Base-by-base conservation (phyloP, 495 filamentous ascomycete species). In the Tuber calosporum region DNA sequence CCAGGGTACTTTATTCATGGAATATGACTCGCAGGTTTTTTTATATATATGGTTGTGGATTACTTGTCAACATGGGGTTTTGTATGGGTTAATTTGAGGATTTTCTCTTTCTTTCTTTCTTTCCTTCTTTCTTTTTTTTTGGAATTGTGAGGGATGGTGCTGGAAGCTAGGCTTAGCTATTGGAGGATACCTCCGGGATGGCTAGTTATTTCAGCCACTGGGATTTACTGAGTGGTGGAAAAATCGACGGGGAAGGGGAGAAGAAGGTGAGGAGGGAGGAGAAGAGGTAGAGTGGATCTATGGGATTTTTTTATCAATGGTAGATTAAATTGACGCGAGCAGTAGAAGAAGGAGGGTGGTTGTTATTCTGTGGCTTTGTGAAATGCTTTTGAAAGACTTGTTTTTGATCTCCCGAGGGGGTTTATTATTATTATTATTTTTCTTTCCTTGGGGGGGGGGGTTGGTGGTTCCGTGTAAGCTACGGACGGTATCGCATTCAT, bases 381-480 rank as follows among this genome's bases (percentile, higher is more conserved):
- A n/a, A n/a, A n/a, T 22, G 1, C 4, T 42, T 70, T 74, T 74
- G 39, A n/a, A n/a, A n/a, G n/a, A 9, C 13, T 37, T 71, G 48
- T 67, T 71, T 62, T 78, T 73, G 73, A 77, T 77, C 72, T 77
- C 68, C 69, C 30, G 74, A 77, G 69, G 38, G 72, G 67, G 37
- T 68, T 62, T 77, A 73, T 68, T 67, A 36, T 43, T 53, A 72
- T 53, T 43, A 74, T 71, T 62, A 42, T 67, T 77, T 77, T 45
- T 70, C 15, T 67, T 66, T 75, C 69, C 48, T 69, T 42, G 38
- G 68, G 45, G 68, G 58, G 53, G 53, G 53, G 34, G 66, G 72
- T 70, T 38, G 43, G 67, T 69, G 34, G 37, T 40, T 72, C 34
- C 48, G 41, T 39, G n/a, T n/a, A n/a, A n/a, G n/a, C n/a, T n/a